phyloP scores from a whole-genome alignment of 1,284 basidiomycete genomes.

The Moesziomyces aphidis region DNA sequence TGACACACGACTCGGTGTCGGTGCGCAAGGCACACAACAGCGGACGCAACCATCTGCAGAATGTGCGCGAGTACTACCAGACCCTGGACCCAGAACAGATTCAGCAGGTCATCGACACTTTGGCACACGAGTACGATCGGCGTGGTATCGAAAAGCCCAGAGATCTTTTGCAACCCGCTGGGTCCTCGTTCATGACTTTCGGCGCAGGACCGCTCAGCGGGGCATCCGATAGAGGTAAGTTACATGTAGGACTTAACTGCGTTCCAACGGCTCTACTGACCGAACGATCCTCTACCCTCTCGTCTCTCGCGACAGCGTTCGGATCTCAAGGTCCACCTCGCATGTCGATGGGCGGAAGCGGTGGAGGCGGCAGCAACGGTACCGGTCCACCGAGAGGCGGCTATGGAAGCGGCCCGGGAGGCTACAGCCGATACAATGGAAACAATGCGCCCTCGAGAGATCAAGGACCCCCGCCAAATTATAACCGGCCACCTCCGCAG shows the following conservation, averaged over 20 bases:
- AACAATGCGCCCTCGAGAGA: conserved; percentile 20
- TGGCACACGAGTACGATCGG: conserved; percentile 86
- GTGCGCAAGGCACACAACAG: conserved; percentile 98
- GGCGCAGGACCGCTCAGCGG: conserved; percentile 50
- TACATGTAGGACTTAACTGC: not conserved
- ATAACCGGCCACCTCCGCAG: conserved; percentile 33
- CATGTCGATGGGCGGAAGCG: conserved; percentile 23
- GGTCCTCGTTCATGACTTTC: conserved; percentile 51
- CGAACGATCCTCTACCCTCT: not conserved
- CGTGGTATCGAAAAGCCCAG: conserved; percentile 52
- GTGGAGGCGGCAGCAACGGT: conserved; percentile 8
- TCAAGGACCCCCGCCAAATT: conserved; percentile 28
- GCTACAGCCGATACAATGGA: conserved; percentile 25
- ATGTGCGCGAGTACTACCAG: conserved; percentile 97
- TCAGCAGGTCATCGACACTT: conserved; percentile 94
- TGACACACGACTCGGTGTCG: conserved; percentile 66
- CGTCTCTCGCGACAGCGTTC: conserved; percentile 15
- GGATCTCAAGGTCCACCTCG: conserved; percentile 33
- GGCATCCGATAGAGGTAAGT: conserved; percentile 39
- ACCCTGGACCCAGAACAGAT: conserved; percentile 95
- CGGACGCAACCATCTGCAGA: conserved; percentile 93
- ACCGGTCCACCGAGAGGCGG: conserved; percentile 5
- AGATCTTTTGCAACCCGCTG: conserved; percentile 45
- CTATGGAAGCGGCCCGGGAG: conserved; percentile 9
- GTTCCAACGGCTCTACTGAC: not conserved